Evolutionary conservation across 78 protist species (phyloP), one percentile per base, ranked within the genome.

Genomic region (Dictyostelium firmibasis): DNA sequence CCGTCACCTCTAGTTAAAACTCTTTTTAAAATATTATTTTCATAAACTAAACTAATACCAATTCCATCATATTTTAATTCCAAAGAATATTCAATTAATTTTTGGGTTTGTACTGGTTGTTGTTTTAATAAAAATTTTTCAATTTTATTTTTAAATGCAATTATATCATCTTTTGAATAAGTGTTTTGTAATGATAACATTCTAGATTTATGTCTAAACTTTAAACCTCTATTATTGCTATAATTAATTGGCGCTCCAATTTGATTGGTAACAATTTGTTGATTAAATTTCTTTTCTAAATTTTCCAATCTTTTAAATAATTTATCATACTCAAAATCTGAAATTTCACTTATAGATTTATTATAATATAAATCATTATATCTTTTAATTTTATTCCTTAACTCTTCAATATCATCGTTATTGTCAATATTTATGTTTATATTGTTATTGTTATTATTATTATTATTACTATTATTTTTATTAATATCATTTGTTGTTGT

Each of bases 21-120:
- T 35, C 47, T 20, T 72, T 20, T 41, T 38, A 93, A 35, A 64
- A 77, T 75, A 33, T 18, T 67, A 25, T 75, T 31, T 23, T 84
- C 36, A 50, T 85, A 93, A 8, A 93, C 35, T 44, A 78, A 38
- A 62, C 82, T 85, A 1, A 93, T 33, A 43, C 83, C 96, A 38
- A 93, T 93, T 35, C 96, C 96, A 85, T 93, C 96, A 38, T 93
- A 85, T 72, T 93, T 93, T 47, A 84, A 43, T 29, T 93, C 96
- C 8, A 67, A 1, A 2, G 47, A 33, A 29, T 64, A 93, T 16
- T 62, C 89, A 23, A 83, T 72, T 62, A 60, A 43, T 44, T 31
- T 11, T 72, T 69, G 43, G 18, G 5, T 9, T 20, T 62, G 76
- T 27, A 53, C 20, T 67, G 0, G 25, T 33, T 35, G 72, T 47